These are phyloP conservation scores for Penicillium cosmopolitanum DNA, from an alignment of 495 filamentous ascomycete genomes.

Conservation along the genomic window DNA sequence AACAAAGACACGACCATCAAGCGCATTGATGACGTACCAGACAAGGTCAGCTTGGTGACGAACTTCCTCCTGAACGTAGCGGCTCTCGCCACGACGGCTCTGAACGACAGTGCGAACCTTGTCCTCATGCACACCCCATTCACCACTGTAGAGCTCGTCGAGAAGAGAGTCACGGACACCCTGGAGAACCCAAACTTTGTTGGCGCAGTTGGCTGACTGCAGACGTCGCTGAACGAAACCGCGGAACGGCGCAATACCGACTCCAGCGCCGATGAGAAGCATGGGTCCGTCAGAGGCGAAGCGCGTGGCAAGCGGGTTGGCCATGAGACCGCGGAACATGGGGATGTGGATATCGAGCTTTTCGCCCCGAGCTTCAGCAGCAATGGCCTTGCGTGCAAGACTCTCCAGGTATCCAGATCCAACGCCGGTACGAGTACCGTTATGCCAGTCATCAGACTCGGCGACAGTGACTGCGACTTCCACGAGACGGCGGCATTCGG, in stretches of 20 bases:
- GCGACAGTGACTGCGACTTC: constrained; percentile 96
- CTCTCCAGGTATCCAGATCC: constrained; percentile 87
- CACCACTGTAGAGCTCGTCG: constrained; percentile 93
- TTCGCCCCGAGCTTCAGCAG: constrained; percentile 57
- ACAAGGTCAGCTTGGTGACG: constrained; percentile 87
- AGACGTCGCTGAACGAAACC: constrained; percentile 95
- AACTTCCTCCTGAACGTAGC: constrained; percentile 89
- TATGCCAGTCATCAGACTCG: constrained; percentile 79
- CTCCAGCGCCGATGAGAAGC: constrained; percentile 94
- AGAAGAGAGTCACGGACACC: constrained; percentile 91
- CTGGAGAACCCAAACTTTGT: constrained; percentile 99
- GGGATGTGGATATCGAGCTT: constrained; percentile 72
- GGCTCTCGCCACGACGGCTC: constrained; percentile 73
- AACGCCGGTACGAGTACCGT: constrained; percentile 67
- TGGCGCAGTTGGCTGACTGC: constrained; percentile 94
- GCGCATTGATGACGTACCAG: constrained; percentile 92
- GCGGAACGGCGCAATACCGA: constrained; percentile 95
- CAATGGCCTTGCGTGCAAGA: constrained; percentile 69
- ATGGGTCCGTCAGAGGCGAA: constrained; percentile 93
- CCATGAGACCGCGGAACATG: constrained; percentile 99
- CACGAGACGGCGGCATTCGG: constrained; percentile 77
- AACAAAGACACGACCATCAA: constrained; percentile 94
- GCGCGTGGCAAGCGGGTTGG: constrained; percentile 88
- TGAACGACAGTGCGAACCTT: constrained; percentile 94
- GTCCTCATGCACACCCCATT: constrained; percentile 92